These are phyloP conservation scores for Cochlearia excelsa DNA, from an alignment of 345 rosid genomes.

Conservation along the genomic window DNA sequence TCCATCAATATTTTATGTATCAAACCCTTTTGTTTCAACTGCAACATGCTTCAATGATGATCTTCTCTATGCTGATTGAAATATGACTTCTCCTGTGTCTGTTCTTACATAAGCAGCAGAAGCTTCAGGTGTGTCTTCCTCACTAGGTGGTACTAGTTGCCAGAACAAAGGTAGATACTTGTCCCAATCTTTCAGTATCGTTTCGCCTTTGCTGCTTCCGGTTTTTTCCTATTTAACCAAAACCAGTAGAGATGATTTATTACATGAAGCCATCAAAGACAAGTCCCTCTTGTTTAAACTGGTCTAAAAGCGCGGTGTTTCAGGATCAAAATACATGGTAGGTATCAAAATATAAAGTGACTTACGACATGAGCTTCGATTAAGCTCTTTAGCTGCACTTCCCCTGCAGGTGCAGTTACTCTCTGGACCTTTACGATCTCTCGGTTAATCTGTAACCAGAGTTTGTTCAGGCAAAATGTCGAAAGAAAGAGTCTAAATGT, in stretches of 20 bases:
- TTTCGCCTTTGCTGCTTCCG: slow-evolving; percentile 76
- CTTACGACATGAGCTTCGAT: slow-evolving; percentile 94
- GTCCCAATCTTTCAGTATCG: slow-evolving; percentile 82
- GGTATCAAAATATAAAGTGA: not conserved
- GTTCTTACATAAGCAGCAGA: slow-evolving; percentile 66
- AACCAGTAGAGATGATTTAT: not conserved
- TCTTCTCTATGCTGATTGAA: slow-evolving; percentile 63
- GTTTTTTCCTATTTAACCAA: slow-evolving; percentile 70
- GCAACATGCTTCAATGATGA: slow-evolving; percentile 17
- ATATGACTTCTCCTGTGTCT: slow-evolving; percentile 59
- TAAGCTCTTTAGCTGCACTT: slow-evolving; percentile 85
- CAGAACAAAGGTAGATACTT: slow-evolving; percentile 72
- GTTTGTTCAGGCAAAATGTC: slow-evolving; percentile 4
- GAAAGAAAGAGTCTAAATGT: slow-evolving; percentile 4
- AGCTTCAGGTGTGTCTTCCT: slow-evolving; percentile 99
- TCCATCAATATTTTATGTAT: slow-evolving; percentile 23
- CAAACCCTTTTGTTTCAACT: slow-evolving; percentile 24
- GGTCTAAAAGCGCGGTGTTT: not conserved
- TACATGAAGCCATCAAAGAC: slow-evolving; percentile 4
- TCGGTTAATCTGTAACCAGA: slow-evolving; percentile 59
- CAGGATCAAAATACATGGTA: too few relatives aligned
- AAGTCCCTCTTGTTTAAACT: not conserved
- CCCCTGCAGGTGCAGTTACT: slow-evolving; percentile 95
- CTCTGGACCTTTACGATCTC: slow-evolving; percentile 95
- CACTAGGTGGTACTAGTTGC: slow-evolving; percentile 99